phyloP scores from a whole-genome alignment of 805 yeast species.

The Hanseniaspora lachancei region DNA sequence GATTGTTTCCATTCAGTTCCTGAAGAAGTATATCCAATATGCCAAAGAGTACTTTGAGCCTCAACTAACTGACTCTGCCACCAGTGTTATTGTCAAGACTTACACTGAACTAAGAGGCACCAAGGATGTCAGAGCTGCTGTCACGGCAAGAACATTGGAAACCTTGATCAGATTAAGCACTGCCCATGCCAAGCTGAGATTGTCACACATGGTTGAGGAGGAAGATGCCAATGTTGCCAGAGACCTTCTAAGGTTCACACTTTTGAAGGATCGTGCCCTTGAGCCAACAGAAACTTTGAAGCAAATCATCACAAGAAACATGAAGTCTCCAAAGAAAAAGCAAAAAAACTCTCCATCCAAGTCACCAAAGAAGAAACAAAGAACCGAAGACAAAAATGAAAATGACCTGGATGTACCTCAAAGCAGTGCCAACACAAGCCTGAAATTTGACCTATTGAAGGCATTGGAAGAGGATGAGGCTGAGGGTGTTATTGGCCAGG shows the following conservation, averaged over 20 bases:
- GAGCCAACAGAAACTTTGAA: slow-evolving; percentile 17
- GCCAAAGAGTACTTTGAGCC: slow-evolving; percentile 84
- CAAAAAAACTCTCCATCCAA: slow-evolving; percentile 22
- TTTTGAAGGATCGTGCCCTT: slow-evolving; percentile 36
- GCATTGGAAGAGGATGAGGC: slow-evolving; percentile 4
- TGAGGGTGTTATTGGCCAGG: neutral
- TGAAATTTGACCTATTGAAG: neutral
- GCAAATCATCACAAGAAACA: slow-evolving; percentile 17
- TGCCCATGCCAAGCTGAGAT: slow-evolving; percentile 91
- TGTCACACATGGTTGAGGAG: slow-evolving; percentile 59
- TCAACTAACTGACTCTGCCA: slow-evolving; percentile 59
- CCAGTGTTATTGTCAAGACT: slow-evolving; percentile 64
- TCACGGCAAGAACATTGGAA: slow-evolving; percentile 93
- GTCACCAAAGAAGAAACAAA: slow-evolving; percentile 27
- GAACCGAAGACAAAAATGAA: neutral
- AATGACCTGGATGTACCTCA: neutral
- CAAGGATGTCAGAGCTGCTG: slow-evolving; percentile 76
- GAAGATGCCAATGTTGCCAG: slow-evolving; percentile 81
- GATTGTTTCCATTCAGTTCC: slow-evolving; percentile 64
- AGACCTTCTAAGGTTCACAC: slow-evolving; percentile 67
- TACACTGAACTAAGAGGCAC: slow-evolving; percentile 77
- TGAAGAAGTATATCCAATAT: slow-evolving; percentile 85
- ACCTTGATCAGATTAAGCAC: slow-evolving; percentile 85
- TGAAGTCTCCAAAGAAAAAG: slow-evolving; percentile 16
- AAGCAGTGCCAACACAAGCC: neutral